Base-by-base conservation (phyloP, 805 yeast species). In the Saturnispora bothae region DNA sequence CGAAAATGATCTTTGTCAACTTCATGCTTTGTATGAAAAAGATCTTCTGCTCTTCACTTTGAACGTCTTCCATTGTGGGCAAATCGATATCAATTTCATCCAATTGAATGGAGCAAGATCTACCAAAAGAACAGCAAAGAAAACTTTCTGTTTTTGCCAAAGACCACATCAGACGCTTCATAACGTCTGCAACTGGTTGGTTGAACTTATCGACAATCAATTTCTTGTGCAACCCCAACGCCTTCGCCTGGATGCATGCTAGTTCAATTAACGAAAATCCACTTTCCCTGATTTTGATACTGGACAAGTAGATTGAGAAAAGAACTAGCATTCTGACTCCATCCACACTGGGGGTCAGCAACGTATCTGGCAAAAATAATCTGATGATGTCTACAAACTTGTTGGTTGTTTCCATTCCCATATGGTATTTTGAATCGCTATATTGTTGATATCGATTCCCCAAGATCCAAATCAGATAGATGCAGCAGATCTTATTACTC, bases 181-280 rank as follows among this genome's bases (percentile, higher is more conserved):
- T 60, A 28, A 63, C 68, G 33, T 64, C 66, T 3, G 59, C 55
- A 31, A 55, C 56, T n/a, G 52, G 57, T 21, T 43, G 48, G 21
- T 48, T 52, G 34, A 60, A 60, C 40, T 58, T 60, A 34, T 54
- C 50, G 7, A 59, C 61, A 23, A 61, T 60, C 21, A 61, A 50
- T 33, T 55, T 59, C 36, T 67, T 54, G 46, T 69, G 72, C 3
- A 68, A 49, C 1, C 75, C 75, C n/a, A 69, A 48, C n/a, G 71
- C 59, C 21, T 64, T 58, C 1, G 69, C 62, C 48, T 70, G 75
- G 36, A 69, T 55, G 1, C 67, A 59, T 6, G 74, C 73, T 32
- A 67, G 41, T 31, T 69, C 68, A 50, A 68, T 52, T 33, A 70
- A 43, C 43, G 67, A 63, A 61, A 69, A 70, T 0, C 71, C 69